Evolutionary conservation across 2,329 filamentous ascomycete genomes (phyloP).

Genomic region (Paraphoma chrysanthemicola): DNA sequence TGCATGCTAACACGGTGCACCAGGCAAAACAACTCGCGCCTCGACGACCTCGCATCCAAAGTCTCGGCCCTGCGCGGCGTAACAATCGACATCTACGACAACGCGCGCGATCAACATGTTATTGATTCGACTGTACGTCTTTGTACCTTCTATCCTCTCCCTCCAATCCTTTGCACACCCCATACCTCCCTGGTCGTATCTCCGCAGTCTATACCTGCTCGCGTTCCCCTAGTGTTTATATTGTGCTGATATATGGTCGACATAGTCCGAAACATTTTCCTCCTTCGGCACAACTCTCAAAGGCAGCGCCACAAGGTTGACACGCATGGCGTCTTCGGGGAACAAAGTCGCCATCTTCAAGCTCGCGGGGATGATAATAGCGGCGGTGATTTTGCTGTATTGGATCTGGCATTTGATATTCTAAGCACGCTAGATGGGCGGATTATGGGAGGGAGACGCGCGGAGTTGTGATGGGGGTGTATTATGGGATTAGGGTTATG

Average conservation of each 20-base stretch:
- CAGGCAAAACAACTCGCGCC: constrained; percentile 89
- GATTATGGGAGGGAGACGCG: neutral
- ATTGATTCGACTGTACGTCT: constrained; percentile 83
- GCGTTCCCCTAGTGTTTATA: neutral
- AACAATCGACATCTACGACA: constrained; percentile 97
- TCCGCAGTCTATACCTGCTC: neutral
- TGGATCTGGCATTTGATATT: constrained; percentile 61
- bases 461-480: neutral
- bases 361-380: constrained; percentile 82
- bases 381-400: constrained; percentile 75
- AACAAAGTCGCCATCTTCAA: constrained; percentile 93
- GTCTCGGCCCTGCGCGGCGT: constrained; percentile 91
- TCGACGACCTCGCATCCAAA: constrained; percentile 89
- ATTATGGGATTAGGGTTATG: neutral
- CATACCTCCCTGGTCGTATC: neutral
- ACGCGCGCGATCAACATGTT: constrained; percentile 84
- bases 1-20: neutral
- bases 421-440: constrained; percentile 3
- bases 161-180: neutral
- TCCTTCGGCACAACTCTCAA: constrained; percentile 83
- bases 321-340: constrained; percentile 87
- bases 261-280: constrained; percentile 86
- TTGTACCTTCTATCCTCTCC: constrained; percentile 3
- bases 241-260: neutral
- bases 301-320: constrained; percentile 81